Evolutionary conservation across 169 alveolate species (phyloP).

Genomic region (Plasmodium knowlesi): DNA sequence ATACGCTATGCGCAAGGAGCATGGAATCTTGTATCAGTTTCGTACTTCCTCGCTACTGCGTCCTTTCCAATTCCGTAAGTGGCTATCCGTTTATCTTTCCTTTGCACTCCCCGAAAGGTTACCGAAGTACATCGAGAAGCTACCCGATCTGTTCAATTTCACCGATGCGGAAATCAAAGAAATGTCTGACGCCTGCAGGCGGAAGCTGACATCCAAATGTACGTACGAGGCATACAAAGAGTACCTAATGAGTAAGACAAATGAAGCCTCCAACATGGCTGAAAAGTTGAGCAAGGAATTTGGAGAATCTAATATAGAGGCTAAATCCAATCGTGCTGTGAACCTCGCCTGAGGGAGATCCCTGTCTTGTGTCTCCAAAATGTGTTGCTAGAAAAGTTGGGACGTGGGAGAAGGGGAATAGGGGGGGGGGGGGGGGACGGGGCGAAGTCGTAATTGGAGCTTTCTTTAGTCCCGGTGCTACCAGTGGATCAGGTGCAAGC

Average conservation of each 20-base stretch:
- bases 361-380: neutral
- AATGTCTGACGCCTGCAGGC: constrained; percentile 70
- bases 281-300: neutral
- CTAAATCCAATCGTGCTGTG: neutral
- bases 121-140: constrained; percentile 73
- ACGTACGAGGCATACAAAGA: constrained; percentile 6
- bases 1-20: no score
- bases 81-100: neutral
- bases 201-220: constrained; percentile 36
- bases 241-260: neutral
- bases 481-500: neutral
- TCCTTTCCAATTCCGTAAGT: neutral
- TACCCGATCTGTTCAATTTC: constrained; percentile 78
- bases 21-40: neutral
- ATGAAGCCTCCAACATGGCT: neutral
- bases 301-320: constrained; percentile 11
- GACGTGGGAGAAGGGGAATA: neutral
- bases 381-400: neutral
- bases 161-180: constrained; percentile 73
- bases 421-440: neutral
- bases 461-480: neutral
- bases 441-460: neutral
- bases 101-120: constrained; percentile 2
- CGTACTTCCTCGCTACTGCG: neutral
- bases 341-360: neutral